Percentiles rank a stretch among this genome's conserved stretches.
Conservation (phyloP, 1,284 basidiomycete species). For the Marasmius fiardii region DNA sequence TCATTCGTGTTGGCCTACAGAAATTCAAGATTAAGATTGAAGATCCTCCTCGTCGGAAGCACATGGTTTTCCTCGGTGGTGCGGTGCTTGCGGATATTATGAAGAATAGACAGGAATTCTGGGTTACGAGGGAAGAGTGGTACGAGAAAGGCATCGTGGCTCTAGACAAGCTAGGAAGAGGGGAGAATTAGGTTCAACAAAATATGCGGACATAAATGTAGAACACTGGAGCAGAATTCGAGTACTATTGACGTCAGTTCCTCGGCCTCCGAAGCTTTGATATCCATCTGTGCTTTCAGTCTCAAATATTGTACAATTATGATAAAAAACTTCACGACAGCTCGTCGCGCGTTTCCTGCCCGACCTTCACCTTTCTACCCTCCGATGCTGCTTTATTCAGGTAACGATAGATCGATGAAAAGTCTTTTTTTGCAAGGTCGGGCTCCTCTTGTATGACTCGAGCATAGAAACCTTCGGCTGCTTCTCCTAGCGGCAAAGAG, state of each 20-base stretch:
- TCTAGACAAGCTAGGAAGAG: slow-evolving; percentile 80
- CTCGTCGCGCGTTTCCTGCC: neutral
- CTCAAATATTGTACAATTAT: no score
- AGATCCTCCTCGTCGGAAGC: slow-evolving; percentile 96
- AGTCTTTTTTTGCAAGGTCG: slow-evolving; percentile 68
- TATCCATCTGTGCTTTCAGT: no score
- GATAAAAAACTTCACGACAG: no score
- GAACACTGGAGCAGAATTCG: neutral
- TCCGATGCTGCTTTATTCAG: slow-evolving; percentile 28
- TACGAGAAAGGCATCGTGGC: slow-evolving; percentile 82
- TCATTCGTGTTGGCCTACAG: slow-evolving; percentile 39
- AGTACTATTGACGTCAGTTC: neutral
- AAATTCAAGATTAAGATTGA: slow-evolving; percentile 99
- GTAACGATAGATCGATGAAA: slow-evolving; percentile 76
- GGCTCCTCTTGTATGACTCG: slow-evolving; percentile 50
- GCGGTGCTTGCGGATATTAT: slow-evolving; percentile 97
- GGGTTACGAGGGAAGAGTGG: slow-evolving; percentile 93
- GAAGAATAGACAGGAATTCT: slow-evolving; percentile 93
- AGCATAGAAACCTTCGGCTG: slow-evolving; percentile 59
- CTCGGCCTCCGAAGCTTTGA: neutral
- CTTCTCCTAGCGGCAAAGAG: slow-evolving; percentile 62
- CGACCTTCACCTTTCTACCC: slow-evolving; percentile 7
- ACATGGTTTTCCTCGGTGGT: slow-evolving; percentile 99
- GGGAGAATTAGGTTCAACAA: slow-evolving; percentile 41
- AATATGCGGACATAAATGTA: neutral